These are phyloP conservation scores for Penicillium pulvis DNA, from an alignment of 495 filamentous ascomycete genomes.

Conservation along the genomic window DNA sequence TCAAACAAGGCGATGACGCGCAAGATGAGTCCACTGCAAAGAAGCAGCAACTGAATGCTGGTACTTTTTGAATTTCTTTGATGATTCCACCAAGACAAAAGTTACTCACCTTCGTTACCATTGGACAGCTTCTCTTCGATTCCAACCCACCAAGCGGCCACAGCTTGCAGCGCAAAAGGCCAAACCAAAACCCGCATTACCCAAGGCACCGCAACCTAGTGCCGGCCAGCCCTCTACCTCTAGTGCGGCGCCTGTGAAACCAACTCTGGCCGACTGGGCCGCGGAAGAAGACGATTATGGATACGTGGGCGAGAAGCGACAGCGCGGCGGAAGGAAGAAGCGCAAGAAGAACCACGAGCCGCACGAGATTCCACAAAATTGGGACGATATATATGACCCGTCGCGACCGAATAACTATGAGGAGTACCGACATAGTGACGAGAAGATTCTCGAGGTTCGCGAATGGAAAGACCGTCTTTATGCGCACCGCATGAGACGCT, in stretches of 20 bases:
- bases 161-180: slow-evolving; percentile 68
- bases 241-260: slow-evolving; percentile 50
- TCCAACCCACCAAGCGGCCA: slow-evolving; percentile 83
- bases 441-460: slow-evolving; percentile 73
- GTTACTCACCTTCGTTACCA: slow-evolving; percentile 53
- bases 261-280: slow-evolving; percentile 82
- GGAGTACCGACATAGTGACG: slow-evolving; percentile 84
- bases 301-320: slow-evolving; percentile 63
- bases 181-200: slow-evolving; percentile 59
- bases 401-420: slow-evolving; percentile 81
- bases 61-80: slow-evolving; percentile 52
- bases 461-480: slow-evolving; percentile 91
- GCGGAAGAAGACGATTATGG: slow-evolving; percentile 74
- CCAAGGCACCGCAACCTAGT: slow-evolving; percentile 38
- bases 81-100: slow-evolving; percentile 26
- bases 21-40: slow-evolving; percentile 62
- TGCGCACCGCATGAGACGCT: slow-evolving; percentile 64
- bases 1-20: slow-evolving; percentile 58
- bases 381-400: slow-evolving; percentile 94
- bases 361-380: slow-evolving; percentile 66
- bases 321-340: slow-evolving; percentile 83
- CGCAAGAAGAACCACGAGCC: slow-evolving; percentile 77
- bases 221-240: slow-evolving; percentile 27
- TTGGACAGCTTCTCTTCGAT: slow-evolving; percentile 70
- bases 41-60: slow-evolving; percentile 72